Evolutionary conservation across 2,329 filamentous ascomycete species (phyloP).

Genomic region (Ceratocystis diversiconidia): DNA sequence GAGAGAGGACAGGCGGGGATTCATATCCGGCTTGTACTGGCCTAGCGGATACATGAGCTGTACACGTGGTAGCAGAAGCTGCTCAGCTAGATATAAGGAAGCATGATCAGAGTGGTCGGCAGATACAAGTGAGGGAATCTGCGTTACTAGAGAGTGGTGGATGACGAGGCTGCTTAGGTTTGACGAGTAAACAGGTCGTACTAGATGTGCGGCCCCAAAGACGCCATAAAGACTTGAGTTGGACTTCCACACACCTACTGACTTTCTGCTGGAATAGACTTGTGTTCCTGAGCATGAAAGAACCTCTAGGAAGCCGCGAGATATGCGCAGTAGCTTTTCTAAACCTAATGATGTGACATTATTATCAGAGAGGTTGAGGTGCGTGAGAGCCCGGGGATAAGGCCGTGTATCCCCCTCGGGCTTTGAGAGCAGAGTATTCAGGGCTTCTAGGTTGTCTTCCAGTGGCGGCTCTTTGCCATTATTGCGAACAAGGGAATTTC

Average conservation of each 20-base stretch:
- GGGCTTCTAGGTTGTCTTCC: constrained; percentile 24
- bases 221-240: constrained; percentile 30
- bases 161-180: constrained; percentile 39
- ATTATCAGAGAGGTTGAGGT: constrained; percentile 40
- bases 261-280: constrained; percentile 5
- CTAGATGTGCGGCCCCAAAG: constrained; percentile 32
- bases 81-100: constrained; percentile 33
- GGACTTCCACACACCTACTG: constrained; percentile 25
- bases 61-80: constrained; percentile 29
- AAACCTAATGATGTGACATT: constrained; percentile 32
- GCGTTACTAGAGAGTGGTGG: constrained; percentile 47
- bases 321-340: constrained; percentile 30
- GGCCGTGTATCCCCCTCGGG: constrained; percentile 15
- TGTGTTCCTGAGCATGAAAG: constrained; percentile 24
- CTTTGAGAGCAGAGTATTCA: constrained; percentile 22
- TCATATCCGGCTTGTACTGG: constrained; percentile 40
- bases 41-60: constrained; percentile 33
- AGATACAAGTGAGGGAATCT: constrained; percentile 33
- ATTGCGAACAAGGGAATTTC: constrained; percentile 16
- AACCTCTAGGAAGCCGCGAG: constrained; percentile 35
- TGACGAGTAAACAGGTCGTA: constrained; percentile 39
- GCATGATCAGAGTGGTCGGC: constrained; percentile 27
- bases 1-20: constrained; percentile 39
- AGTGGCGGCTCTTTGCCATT: constrained; percentile 25
- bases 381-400: constrained; percentile 30